phyloP scores from a whole-genome alignment of 1,284 basidiomycete genomes.

The Rhodotorula sp. region DNA sequence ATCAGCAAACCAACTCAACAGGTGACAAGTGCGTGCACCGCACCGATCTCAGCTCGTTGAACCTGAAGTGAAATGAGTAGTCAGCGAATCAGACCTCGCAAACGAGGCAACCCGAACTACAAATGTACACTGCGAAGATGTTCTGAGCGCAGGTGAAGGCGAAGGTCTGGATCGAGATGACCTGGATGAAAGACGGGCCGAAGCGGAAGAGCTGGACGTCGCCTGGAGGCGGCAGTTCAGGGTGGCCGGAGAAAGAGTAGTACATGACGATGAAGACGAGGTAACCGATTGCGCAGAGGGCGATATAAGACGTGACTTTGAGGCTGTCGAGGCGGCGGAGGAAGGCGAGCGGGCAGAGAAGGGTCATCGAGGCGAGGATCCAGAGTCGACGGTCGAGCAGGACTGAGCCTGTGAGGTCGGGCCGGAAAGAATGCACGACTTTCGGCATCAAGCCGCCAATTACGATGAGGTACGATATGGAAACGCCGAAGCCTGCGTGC shows the following conservation, averaged over 20 bases:
- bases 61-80: slow-evolving; percentile 60
- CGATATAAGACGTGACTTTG: slow-evolving; percentile 68
- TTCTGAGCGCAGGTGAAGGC: slow-evolving; percentile 52
- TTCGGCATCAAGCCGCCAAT: slow-evolving; percentile 82
- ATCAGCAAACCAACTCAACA: background rate
- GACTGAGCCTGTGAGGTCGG: slow-evolving; percentile 54
- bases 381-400: slow-evolving; percentile 74
- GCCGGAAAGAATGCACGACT: slow-evolving; percentile 79
- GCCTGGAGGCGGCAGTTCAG: slow-evolving; percentile 34
- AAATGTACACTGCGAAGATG: slow-evolving; percentile 41
- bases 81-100: no score
- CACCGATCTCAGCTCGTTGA: slow-evolving; percentile 74
- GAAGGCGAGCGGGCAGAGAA: slow-evolving; percentile 85
- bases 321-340: slow-evolving; percentile 68
- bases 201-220: slow-evolving; percentile 56
- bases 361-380: slow-evolving; percentile 76
- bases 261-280: slow-evolving; percentile 52
- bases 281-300: slow-evolving; percentile 69
- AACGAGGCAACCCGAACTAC: no score
- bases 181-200: slow-evolving; percentile 75
- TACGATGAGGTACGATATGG: slow-evolving; percentile 84
- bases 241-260: slow-evolving; percentile 41
- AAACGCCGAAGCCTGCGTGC: slow-evolving; percentile 71
- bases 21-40: background rate
- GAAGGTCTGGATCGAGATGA: slow-evolving; percentile 84